A percentile compares a stretch with the other conserved stretches of the same genome.
Evolutionary conservation across 208 protist species (phyloP).

Genomic region (Wallacemonas rigidus): DNA sequence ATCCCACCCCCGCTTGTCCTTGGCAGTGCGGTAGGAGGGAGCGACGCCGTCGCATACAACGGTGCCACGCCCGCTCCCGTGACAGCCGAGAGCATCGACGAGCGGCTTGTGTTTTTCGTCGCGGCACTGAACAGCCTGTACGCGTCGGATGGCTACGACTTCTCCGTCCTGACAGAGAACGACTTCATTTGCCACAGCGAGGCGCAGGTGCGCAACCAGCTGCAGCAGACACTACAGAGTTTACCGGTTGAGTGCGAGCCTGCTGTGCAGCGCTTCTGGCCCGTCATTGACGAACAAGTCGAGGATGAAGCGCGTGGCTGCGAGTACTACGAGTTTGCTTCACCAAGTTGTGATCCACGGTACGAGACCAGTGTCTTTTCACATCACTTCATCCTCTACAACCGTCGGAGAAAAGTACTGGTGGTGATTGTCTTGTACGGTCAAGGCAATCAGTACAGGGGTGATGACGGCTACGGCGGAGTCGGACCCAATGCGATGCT

Average conservation of each 20-base stretch:
- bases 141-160: slow-evolving; percentile 78
- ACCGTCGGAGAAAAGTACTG: slow-evolving; percentile 56
- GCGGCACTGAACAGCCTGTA: slow-evolving; percentile 74
- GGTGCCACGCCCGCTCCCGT: slow-evolving; percentile 16
- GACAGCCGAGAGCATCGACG: slow-evolving; percentile 46
- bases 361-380: slow-evolving; percentile 52
- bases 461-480: slow-evolving; percentile 45
- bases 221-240: slow-evolving; percentile 42
- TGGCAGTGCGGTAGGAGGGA: slow-evolving; percentile 13
- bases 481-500: slow-evolving; percentile 13
- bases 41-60: not conserved
- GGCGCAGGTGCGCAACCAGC: slow-evolving; percentile 42
- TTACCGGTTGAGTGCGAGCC: slow-evolving; percentile 50
- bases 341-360: slow-evolving; percentile 69
- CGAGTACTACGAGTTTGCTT: slow-evolving; percentile 74
- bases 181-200: slow-evolving; percentile 67
- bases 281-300: slow-evolving; percentile 47
- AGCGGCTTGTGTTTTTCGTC: slow-evolving; percentile 72
- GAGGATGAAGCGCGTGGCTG: slow-evolving; percentile 49
- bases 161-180: slow-evolving; percentile 62
- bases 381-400: slow-evolving; percentile 76
- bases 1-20: slow-evolving; percentile 30
- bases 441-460: slow-evolving; percentile 67
- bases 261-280: slow-evolving; percentile 67
- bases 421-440: slow-evolving; percentile 64